phyloP scores from a whole-genome alignment of 1,284 basidiomycete species.

The Ustilago esculenta region DNA sequence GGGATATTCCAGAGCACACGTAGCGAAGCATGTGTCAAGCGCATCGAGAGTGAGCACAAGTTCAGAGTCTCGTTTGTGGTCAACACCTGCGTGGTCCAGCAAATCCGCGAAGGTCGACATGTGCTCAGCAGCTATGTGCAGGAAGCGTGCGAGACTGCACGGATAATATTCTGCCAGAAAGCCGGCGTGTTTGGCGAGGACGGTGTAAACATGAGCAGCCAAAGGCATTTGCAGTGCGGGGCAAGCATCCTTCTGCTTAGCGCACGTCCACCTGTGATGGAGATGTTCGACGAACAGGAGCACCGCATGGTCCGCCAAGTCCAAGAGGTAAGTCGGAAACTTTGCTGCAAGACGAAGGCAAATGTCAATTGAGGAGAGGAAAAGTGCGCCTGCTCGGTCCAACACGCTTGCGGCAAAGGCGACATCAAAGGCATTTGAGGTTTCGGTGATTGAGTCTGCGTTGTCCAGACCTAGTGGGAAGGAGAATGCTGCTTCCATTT shows the following conservation, averaged over 20 bases:
- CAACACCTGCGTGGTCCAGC: constrained; percentile 4
- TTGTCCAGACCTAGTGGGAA: constrained; percentile 5
- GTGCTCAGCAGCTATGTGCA: constrained; percentile 30
- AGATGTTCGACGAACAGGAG: constrained; percentile 26
- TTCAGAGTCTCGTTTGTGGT: neutral
- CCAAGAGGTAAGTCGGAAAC: constrained; percentile 20
- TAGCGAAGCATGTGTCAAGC: constrained; percentile 17
- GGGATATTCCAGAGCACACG: constrained; percentile 2
- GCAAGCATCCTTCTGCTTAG: constrained; percentile 14
- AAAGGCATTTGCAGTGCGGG: constrained; percentile 13
- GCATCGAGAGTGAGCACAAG: neutral
- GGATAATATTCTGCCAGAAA: constrained; percentile 18
- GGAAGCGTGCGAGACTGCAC: constrained; percentile 1
- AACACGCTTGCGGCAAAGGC: neutral
- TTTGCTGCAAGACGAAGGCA: constrained; percentile 21
- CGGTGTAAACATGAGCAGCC: constrained; percentile 14
- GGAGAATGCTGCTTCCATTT: constrained; percentile 11
- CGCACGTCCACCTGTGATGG: constrained; percentile 34
- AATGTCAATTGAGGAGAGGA: constrained; percentile 22
- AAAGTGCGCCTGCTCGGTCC: constrained; percentile 24
- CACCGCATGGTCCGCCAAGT: constrained; percentile 30
- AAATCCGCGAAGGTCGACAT: constrained; percentile 19
- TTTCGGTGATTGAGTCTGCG: neutral
- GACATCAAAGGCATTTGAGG: neutral
- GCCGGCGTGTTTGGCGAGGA: constrained; percentile 7